These are phyloP conservation scores for Eucalyptus cloeziana DNA, from an alignment of 345 rosid species.

Conservation along the genomic window DNA sequence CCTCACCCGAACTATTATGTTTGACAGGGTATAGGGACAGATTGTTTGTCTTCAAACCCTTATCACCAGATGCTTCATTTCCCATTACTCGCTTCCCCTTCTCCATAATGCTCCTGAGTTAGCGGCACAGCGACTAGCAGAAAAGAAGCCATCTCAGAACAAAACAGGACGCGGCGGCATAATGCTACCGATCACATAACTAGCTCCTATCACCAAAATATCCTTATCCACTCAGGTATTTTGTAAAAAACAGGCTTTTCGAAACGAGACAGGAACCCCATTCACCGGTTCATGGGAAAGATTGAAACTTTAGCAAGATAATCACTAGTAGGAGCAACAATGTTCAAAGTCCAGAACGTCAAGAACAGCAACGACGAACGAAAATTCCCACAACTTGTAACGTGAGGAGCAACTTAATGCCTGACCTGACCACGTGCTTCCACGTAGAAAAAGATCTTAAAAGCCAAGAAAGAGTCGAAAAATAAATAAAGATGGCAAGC, in stretches of 20 bases:
- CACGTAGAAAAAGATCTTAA: neutral
- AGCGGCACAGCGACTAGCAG: neutral
- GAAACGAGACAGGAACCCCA: neutral
- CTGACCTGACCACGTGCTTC: neutral
- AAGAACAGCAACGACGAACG: neutral
- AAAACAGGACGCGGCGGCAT: neutral
- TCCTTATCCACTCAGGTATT: neutral
- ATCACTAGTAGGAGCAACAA: neutral
- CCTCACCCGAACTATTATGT: neutral
- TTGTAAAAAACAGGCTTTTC: neutral
- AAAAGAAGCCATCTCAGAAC: neutral
- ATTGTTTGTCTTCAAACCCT: neutral
- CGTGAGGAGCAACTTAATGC: neutral
- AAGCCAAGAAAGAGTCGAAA: neutral
- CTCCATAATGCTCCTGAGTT: neutral
- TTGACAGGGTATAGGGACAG: neutral
- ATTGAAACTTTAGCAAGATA: neutral
- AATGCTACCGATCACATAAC: neutral
- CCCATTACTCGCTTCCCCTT: neutral
- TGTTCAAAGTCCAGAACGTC: neutral
- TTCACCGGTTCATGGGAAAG: neutral
- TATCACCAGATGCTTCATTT: neutral
- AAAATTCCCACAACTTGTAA: neutral
- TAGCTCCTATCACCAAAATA: neutral
- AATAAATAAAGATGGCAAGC: neutral